Evolutionary conservation across 768 basidiomycete species (phyloP).

Genomic region (Boletus fagicola): DNA sequence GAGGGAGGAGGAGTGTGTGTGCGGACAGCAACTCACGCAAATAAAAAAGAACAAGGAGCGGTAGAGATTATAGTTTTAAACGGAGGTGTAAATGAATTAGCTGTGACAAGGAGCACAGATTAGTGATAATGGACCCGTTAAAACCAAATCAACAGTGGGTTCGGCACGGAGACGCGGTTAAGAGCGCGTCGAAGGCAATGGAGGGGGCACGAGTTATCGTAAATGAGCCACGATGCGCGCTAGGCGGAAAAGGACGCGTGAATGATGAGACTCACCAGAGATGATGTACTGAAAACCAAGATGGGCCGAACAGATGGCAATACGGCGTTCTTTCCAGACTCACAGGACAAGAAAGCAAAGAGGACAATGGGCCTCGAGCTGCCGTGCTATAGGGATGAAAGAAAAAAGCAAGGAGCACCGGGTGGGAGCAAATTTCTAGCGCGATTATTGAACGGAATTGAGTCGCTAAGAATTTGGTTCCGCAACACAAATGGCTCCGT

Average conservation of each 20-base stretch:
- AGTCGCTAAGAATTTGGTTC: constrained; percentile 38
- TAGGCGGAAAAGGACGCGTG: constrained; percentile 31
- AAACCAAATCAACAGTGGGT: constrained; percentile 14
- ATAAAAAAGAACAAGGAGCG: constrained; percentile 24
- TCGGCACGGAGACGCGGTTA: constrained; percentile 34
- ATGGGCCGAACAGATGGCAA: constrained; percentile 15
- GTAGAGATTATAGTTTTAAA: constrained; percentile 36
- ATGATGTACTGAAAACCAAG: constrained; percentile 32
- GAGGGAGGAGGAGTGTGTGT: constrained; percentile 12
- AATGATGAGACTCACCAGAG: constrained; percentile 32
- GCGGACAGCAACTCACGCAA: constrained; percentile 26
- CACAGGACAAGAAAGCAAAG: constrained; percentile 23
- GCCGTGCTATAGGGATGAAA: constrained; percentile 29
- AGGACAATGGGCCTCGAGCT: constrained; percentile 22
- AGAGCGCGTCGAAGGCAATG: constrained; percentile 29
- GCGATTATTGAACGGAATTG: constrained; percentile 37
- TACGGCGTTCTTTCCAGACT: constrained; percentile 20
- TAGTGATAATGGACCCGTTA: constrained; percentile 27
- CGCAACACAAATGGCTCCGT: constrained; percentile 35
- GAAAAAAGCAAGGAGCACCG: constrained; percentile 30
- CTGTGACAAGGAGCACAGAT: constrained; percentile 27
- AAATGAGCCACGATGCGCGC: constrained; percentile 33
- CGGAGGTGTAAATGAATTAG: constrained; percentile 36
- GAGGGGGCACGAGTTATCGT: constrained; percentile 28
- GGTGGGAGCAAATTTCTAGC: constrained; percentile 34